Evolutionary conservation across 164 flowering plant genomes (phyloP).

Genomic region (Nymphaea colorata): DNA sequence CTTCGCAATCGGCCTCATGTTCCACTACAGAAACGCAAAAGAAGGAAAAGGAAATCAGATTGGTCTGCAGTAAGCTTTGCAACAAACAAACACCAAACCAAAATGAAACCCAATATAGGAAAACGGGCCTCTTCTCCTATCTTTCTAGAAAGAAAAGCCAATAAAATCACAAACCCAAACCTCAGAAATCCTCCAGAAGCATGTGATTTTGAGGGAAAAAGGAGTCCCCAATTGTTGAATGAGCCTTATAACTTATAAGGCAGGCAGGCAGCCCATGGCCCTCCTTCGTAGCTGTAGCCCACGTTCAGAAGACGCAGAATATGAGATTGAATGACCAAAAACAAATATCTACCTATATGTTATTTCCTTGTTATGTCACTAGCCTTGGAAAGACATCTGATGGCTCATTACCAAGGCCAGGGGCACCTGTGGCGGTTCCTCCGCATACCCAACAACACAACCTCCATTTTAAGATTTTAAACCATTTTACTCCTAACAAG

Average conservation of each 20-base stretch:
- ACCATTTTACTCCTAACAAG: too few species aligned
- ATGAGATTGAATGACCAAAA: too few species aligned
- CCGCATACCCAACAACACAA: too few species aligned
- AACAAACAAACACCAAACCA: neutral
- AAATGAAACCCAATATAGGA: neutral
- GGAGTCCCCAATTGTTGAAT: neutral
- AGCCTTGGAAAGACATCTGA: too few species aligned
- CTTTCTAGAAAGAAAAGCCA: neutral
- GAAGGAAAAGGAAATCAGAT: neutral
- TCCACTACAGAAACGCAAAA: neutral
- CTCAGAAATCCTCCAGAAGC: neutral
- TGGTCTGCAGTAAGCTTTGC: too few species aligned
- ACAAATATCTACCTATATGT: too few species aligned
- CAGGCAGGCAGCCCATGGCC: neutral
- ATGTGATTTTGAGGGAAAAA: neutral
- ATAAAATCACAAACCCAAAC: neutral
- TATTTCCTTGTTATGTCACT: too few species aligned
- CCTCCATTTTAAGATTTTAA: too few species aligned
- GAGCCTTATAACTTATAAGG: too few species aligned
- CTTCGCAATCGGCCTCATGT: constrained; percentile 15
- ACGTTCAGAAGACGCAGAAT: neutral
- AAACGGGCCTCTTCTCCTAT: neutral
- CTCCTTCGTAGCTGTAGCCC: neutral
- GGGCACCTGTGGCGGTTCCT: too few species aligned
- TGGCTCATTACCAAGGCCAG: too few species aligned